These are phyloP conservation scores for Nannizziopsis barbatae DNA, from an alignment of 2,329 filamentous ascomycete genomes.

Conservation along the genomic window DNA sequence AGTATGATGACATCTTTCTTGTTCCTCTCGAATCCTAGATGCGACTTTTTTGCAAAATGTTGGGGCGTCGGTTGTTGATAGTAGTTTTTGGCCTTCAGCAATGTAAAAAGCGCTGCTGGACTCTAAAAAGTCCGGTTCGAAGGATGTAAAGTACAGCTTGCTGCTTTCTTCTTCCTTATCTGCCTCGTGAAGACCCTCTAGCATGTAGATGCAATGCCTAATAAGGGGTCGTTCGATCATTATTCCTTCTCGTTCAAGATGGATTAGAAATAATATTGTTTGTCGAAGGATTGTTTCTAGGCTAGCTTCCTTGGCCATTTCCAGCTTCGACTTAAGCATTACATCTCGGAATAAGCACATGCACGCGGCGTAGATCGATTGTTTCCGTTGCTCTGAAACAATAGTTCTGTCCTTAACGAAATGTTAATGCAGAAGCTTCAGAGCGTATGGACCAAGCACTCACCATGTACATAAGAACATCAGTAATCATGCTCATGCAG, in stretches of 20 bases:
- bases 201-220: slow-evolving; percentile 75
- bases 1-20: slow-evolving; percentile 69
- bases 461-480: slow-evolving; percentile 92
- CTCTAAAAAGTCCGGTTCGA: slow-evolving; percentile 66
- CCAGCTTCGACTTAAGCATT: slow-evolving; percentile 55
- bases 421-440: neutral
- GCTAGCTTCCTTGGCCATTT: slow-evolving; percentile 31
- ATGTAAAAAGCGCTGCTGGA: slow-evolving; percentile 64
- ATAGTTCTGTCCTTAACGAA: slow-evolving; percentile 61
- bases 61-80: slow-evolving; percentile 68
- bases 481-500: slow-evolving; percentile 92
- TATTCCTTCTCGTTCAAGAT: slow-evolving; percentile 84
- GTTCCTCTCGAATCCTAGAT: slow-evolving; percentile 66
- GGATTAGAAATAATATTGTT: slow-evolving; percentile 79
- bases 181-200: slow-evolving; percentile 76
- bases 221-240: slow-evolving; percentile 74
- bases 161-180: slow-evolving; percentile 64
- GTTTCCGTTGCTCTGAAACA: slow-evolving; percentile 57
- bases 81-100: slow-evolving; percentile 59
- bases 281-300: slow-evolving; percentile 66
- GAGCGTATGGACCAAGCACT: slow-evolving; percentile 17
- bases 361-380: slow-evolving; percentile 70
- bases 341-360: slow-evolving; percentile 84
- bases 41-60: slow-evolving; percentile 69
- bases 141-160: slow-evolving; percentile 72